These are phyloP conservation scores for Pyrenochaeta sp. DNA, from an alignment of 2,329 filamentous ascomycete species.

Conservation along the genomic window DNA sequence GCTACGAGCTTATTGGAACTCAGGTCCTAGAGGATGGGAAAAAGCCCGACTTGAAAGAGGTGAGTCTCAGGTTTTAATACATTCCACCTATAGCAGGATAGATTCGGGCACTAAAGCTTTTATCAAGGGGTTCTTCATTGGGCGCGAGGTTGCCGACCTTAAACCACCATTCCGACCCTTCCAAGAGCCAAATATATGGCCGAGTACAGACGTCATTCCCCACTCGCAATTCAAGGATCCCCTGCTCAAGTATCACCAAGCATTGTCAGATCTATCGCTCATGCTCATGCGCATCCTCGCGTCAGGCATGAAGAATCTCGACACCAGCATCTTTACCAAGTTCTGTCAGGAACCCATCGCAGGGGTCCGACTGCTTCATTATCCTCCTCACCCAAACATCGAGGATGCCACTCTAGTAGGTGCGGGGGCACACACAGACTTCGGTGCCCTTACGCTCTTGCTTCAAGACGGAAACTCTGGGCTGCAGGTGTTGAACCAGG, in stretches of 20 bases:
- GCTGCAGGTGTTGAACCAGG: conserved; percentile 41
- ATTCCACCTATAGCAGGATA: not conserved
- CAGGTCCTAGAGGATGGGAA: not conserved
- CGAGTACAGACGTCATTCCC: not conserved
- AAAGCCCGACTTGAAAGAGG: not conserved
- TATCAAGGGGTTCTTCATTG: not conserved
- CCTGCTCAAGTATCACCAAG: not conserved
- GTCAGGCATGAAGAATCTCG: not conserved
- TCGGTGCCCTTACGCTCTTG: conserved; percentile 50
- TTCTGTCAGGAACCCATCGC: not conserved
- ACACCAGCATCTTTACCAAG: not conserved
- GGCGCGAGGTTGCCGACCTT: not conserved
- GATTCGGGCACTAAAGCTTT: not conserved
- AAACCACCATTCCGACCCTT: not conserved
- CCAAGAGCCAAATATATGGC: not conserved
- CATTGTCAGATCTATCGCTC: not conserved
- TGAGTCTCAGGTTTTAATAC: not conserved
- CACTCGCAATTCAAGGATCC: not conserved
- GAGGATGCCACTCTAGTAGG: not conserved
- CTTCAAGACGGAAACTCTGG: conserved; percentile 48
- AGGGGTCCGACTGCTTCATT: not conserved
- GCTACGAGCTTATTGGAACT: not conserved
- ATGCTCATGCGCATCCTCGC: not conserved
- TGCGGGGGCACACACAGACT: conserved; percentile 52
- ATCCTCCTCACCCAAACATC: not conserved